Percentiles rank a stretch among this genome's conserved stretches.
These are phyloP conservation scores for Rhodotorula toruloides DNA, from an alignment of 768 basidiomycete species.

Conservation along the genomic window DNA sequence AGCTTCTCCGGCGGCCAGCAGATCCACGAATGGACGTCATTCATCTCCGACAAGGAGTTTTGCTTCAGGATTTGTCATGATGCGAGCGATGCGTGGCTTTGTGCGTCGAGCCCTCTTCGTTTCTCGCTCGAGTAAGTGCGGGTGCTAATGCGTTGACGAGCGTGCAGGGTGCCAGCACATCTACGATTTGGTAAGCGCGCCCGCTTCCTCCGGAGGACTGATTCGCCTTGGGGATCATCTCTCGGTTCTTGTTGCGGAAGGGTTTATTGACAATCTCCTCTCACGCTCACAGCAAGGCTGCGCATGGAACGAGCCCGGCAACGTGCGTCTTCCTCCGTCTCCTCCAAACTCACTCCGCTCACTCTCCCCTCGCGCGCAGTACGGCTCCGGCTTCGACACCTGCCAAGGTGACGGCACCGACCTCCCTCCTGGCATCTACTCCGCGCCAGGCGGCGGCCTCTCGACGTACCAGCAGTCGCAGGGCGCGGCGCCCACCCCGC, in stretches of 20 bases:
- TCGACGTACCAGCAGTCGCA: slow-evolving; percentile 50
- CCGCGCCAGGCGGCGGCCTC: slow-evolving; percentile 50
- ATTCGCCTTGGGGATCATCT: background rate
- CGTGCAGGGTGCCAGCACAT: slow-evolving; percentile 47
- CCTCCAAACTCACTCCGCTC: background rate
- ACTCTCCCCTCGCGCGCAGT: slow-evolving; percentile 42
- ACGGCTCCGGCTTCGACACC: slow-evolving; percentile 49
- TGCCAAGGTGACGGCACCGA: slow-evolving; percentile 48
- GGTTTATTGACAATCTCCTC: background rate
- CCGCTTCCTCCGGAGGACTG: background rate
- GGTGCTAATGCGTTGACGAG: too few species aligned
- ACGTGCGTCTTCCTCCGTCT: background rate
- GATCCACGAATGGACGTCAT: slow-evolving; percentile 42
- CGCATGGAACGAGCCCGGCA: slow-evolving; percentile 44
- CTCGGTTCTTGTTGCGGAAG: too few species aligned
- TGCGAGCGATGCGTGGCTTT: slow-evolving; percentile 45
- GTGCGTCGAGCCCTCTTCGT: background rate
- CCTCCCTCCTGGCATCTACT: slow-evolving; percentile 45
- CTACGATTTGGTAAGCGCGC: slow-evolving; percentile 43
- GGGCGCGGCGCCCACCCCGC: slow-evolving; percentile 49
- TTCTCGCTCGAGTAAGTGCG: too few species aligned
- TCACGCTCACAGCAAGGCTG: slow-evolving; percentile 26
- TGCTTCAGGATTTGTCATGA: slow-evolving; percentile 51
- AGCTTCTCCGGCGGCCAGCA: slow-evolving; percentile 49
- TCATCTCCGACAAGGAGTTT: slow-evolving; percentile 50